phyloP scores from a whole-genome alignment of 352 stramenopile genomes.

The Globisporangium paroecandrum region DNA sequence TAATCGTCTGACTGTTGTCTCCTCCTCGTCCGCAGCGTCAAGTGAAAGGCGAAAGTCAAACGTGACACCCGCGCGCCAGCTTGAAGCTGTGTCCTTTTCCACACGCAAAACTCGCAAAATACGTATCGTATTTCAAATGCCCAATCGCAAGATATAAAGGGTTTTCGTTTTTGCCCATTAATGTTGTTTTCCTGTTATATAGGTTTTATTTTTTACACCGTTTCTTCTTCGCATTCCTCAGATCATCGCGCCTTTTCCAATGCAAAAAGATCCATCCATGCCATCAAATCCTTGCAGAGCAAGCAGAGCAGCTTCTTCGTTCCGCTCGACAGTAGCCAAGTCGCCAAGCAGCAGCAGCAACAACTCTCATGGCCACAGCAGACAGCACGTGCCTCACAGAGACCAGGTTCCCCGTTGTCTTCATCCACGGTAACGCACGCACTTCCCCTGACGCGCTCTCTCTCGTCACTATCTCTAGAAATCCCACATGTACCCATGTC shows the following conservation, averaged over 20 bases:
- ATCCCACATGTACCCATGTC: not conserved
- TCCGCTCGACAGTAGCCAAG: not conserved
- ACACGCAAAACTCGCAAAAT: not conserved
- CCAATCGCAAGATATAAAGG: not conserved
- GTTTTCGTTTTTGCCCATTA: no score
- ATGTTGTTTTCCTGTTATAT: no score
- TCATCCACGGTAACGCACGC: slow-evolving; percentile 48
- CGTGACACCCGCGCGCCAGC: not conserved
- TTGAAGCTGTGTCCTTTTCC: not conserved
- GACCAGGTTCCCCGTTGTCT: slow-evolving; percentile 55
- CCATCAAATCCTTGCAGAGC: no score
- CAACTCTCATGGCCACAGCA: not conserved
- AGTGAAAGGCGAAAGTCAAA: not conserved
- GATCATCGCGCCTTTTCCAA: not conserved
- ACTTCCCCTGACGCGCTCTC: not conserved
- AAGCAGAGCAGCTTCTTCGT: not conserved
- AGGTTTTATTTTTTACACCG: no score
- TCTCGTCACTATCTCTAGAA: not conserved
- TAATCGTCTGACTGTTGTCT: no score
- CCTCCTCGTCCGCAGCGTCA: no score
- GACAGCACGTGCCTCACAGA: not conserved
- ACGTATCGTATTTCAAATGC: not conserved
- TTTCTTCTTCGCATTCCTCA: not conserved
- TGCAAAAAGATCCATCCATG: not conserved
- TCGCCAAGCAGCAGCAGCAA: not conserved